Conservation (phyloP, 2,329 filamentous ascomycete species). For the Talaromyces atroroseus region DNA sequence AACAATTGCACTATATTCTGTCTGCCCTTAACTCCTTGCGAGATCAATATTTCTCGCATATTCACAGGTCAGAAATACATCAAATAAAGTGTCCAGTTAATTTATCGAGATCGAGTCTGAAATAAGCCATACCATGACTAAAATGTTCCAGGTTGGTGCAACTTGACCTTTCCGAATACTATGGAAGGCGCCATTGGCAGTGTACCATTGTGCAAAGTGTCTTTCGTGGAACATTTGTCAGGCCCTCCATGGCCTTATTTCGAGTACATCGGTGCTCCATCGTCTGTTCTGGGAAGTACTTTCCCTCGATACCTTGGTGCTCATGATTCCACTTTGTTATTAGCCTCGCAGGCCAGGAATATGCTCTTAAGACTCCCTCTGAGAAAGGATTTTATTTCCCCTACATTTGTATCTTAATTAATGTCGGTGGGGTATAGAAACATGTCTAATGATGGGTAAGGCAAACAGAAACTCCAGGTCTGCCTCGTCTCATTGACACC, state of each 20-base stretch:
- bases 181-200: background rate
- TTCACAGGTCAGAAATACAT: background rate
- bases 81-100: background rate
- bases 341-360: background rate
- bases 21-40: background rate
- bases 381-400: background rate
- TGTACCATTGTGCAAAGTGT: background rate
- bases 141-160: background rate
- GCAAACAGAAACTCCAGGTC: background rate
- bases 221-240: background rate
- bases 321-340: background rate
- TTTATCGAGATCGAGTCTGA: background rate
- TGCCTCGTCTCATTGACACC: background rate
- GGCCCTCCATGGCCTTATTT: background rate
- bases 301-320: background rate
- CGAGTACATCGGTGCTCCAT: background rate
- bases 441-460: background rate
- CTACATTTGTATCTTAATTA: background rate
- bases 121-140: background rate
- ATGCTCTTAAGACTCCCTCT: background rate
- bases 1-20: background rate
- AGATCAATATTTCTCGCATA: background rate
- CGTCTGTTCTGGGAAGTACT: background rate
- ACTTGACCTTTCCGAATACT: background rate
- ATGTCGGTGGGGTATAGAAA: background rate